Percentiles rank a stretch among this genome's conserved stretches.
Evolutionary conservation across 441 rosid genomes (phyloP).

Genomic region (Populus hybrid): DNA sequence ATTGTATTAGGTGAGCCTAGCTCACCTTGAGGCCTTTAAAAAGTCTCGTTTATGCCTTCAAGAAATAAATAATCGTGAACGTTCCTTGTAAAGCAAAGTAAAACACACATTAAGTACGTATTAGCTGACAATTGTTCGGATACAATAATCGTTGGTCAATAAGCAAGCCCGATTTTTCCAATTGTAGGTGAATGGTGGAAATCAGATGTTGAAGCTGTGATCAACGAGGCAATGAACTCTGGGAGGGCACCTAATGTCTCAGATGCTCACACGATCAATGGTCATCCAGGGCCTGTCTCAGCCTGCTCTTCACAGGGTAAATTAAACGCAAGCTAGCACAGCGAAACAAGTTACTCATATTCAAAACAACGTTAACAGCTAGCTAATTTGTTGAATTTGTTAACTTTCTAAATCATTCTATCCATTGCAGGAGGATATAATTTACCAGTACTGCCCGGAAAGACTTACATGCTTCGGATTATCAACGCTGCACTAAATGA

Average conservation of each 20-base stretch:
- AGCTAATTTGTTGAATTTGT: background rate
- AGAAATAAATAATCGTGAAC: too few relatives aligned
- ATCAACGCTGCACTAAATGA: too few relatives aligned
- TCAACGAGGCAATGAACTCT: constrained; percentile 61
- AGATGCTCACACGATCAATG: constrained; percentile 85
- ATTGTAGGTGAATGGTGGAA: constrained; percentile 91
- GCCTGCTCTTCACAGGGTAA: constrained; percentile 67
- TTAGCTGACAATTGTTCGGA: background rate
- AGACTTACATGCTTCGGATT: constrained; percentile 50
- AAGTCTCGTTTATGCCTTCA: too few relatives aligned
- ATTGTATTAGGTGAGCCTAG: constrained; percentile 44
- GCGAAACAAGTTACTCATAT: background rate
- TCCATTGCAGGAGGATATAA: constrained; percentile 39
- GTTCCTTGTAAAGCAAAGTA: too few relatives aligned
- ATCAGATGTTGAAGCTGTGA: constrained; percentile 71
- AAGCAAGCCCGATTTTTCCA: background rate
- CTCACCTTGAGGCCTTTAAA: background rate
- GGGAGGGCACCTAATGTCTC: constrained; percentile 87
- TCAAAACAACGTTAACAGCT: background rate
- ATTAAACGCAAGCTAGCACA: background rate
- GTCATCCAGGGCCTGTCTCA: constrained; percentile 52
- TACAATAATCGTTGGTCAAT: background rate
- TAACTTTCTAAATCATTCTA: background rate
- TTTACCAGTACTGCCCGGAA: constrained; percentile 52
- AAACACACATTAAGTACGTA: background rate